Base-by-base conservation (phyloP, 192 early-diverging fungal genomes). In the Coemansia sp. region DNA sequence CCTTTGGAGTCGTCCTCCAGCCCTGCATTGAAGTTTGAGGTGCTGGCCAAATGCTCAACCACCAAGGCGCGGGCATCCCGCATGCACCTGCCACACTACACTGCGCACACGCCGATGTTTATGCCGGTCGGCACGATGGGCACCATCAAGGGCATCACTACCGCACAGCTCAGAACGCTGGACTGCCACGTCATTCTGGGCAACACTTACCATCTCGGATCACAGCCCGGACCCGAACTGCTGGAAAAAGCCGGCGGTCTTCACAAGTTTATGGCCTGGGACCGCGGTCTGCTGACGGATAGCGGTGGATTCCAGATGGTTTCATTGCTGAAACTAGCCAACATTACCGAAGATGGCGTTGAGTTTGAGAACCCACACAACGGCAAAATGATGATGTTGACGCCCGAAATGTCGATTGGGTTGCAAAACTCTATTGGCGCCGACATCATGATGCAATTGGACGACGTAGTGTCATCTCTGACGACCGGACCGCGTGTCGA, bases 221-320 rank as follows among this genome's bases (percentile, higher is more conserved):
- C 87, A 53, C 83, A 81, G 41, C 88, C 88, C 5, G 92, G 92
- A 4, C 85, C 89, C 21, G 89, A 90, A 67, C 77, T 91, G 11
- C 69, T 94, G 69, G 89, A 89, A 58, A 60, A 80, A 48, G 84
- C 85, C 41, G 90, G 90, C 49, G 92, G 92, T 1, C 80, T 91
- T 65, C 91, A 94, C 70, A 73, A 67, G 38, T 93, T 92, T 72
- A 92, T 92, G 83, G 81, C 84, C 21, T 94, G 92, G 91, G 81
- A 89, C 62, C 79, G 89, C 47, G 91, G 88, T 48, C 64, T 93
- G 51, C 71, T 94, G 69, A 94, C 92, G 3, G 91, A 93, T 62
- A 90, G 86, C 66, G 89, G 90, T 48, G 90, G 93, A 32, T 94
- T 94, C 67, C 93, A 94, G 65, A 94, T 94, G 93, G 91, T 94